These are phyloP conservation scores for Aegilops tauschii DNA, from an alignment of 176 grass and related monocot species.

Conservation along the genomic window DNA sequence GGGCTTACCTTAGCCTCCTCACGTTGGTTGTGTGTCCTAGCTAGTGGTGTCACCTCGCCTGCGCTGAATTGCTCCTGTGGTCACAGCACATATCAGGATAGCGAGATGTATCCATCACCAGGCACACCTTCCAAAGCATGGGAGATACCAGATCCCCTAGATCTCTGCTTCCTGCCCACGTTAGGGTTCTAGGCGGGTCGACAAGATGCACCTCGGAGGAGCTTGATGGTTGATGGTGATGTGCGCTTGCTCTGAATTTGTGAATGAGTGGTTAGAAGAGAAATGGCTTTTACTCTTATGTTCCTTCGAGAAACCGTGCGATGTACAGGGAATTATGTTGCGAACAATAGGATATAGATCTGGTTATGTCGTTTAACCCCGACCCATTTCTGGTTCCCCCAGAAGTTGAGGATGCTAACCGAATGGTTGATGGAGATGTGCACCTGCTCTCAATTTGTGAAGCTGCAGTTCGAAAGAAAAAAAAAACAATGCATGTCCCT, in stretches of 20 bases:
- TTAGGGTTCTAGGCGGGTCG: neutral
- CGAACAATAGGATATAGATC: neutral
- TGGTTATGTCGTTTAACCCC: neutral
- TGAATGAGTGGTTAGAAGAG: neutral
- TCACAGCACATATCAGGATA: slow-evolving; percentile 28
- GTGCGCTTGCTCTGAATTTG: neutral
- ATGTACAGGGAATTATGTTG: neutral
- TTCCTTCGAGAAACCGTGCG: neutral
- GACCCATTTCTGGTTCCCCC: neutral
- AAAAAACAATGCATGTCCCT: neutral
- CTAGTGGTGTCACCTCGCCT: slow-evolving; percentile 47
- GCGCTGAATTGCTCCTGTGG: slow-evolving; percentile 35
- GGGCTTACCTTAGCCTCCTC: neutral
- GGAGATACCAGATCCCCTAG: neutral
- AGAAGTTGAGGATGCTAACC: neutral
- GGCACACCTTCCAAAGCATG: neutral
- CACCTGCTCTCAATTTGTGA: no score
- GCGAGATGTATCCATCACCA: neutral
- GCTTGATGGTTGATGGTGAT: neutral
- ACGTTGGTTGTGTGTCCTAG: neutral
- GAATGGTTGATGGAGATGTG: neutral
- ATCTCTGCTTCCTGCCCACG: neutral
- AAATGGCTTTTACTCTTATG: neutral
- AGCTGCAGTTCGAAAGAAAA: no score
- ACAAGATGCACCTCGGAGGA: no score